Base-by-base conservation (phyloP, 2,329 filamentous ascomycete species). In the Sphaerostilbella broomeana region DNA sequence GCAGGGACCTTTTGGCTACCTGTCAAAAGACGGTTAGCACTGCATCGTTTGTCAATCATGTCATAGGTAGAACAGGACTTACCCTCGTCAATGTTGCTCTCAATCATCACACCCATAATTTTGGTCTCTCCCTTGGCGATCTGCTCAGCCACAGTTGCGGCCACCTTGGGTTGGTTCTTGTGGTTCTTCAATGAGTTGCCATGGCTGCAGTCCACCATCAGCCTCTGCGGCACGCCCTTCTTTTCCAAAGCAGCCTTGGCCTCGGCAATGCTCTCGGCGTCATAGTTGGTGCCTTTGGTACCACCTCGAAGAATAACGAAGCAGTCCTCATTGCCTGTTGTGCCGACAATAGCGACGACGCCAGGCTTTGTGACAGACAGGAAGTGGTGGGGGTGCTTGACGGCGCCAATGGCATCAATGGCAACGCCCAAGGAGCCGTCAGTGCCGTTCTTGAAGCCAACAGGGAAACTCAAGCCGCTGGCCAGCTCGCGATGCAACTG, bases 371-470 rank as follows among this genome's bases (percentile, higher is more conserved):
- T 97, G 50, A 97, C 90, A 5, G 88, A 94, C 52, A 98, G 75
- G 75, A 98, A 97, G 71, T 95, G 88, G 59, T 98, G 92, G 12
- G 87, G 86, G 59, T 94, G 86, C 60, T 77, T 81, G 35, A 94
- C 90, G 12, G 92, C 86, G 46, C 89, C 88, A 60, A 97, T 95
- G 35, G 92, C 92, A 60, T 98, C 92, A 52, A 97, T 86, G 10
- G 92, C 89, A 4, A 97, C 89, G 41, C 81, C 77, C 33, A 97
- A 69, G 7, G 82, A 84, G 36, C 92, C 92, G 60, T 98, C 92
- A 21, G 92, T 98, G 49, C 92, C 92, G 65, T 98, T 98, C 77
- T 98, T 98, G 84, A 98, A 98, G 36, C 92, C 92, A 9, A 98
- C 88, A 2, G 92, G 92, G 83, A 95, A 97, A 52, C 85, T 94